These are phyloP conservation scores for Sordaria brevicollis DNA, from an alignment of 495 filamentous ascomycete species.

Conservation along the genomic window DNA sequence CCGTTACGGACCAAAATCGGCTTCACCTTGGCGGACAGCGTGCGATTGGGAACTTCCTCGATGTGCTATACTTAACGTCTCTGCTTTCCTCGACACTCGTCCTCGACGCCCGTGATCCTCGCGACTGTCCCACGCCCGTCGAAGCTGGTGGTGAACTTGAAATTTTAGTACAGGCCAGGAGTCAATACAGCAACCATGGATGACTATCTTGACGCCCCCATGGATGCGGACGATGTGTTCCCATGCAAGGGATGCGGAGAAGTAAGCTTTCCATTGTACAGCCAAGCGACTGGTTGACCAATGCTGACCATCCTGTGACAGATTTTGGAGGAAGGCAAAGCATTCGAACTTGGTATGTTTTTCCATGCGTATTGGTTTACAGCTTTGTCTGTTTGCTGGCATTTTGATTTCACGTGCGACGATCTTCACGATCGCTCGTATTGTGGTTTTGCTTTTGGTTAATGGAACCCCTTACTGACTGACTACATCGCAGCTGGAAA, in stretches of 20 bases:
- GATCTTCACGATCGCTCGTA: too few relatives aligned
- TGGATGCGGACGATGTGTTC: conserved; percentile 84
- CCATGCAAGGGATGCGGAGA: conserved; percentile 98
- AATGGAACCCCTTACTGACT: not conserved
- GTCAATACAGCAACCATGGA: conserved; percentile 28
- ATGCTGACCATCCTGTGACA: conserved; percentile 5
- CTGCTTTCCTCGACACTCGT: not conserved
- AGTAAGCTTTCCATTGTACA: conserved; percentile 38
- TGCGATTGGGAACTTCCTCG: not conserved
- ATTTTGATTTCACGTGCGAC: too few relatives aligned
- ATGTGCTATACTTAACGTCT: conserved; percentile 1
- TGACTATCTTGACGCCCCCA: conserved; percentile 66
- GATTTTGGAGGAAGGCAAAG: conserved; percentile 97
- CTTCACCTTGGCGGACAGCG: not conserved
- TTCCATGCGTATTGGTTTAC: too few relatives aligned
- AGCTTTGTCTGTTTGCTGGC: too few relatives aligned
- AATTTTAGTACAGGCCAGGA: not conserved
- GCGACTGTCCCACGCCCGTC: not conserved
- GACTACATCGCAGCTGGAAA: conserved; percentile 65
- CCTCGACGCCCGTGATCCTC: not conserved
- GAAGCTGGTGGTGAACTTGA: not conserved
- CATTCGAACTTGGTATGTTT: conserved; percentile 87
- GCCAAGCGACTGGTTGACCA: not conserved
- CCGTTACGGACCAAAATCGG: not conserved
- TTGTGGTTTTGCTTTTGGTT: too few relatives aligned